Percentiles rank a stretch among this genome's conserved stretches.
These are phyloP conservation scores for Saksenaea oblongispora DNA, from an alignment of 371 early-diverging fungal genomes.

Conservation along the genomic window DNA sequence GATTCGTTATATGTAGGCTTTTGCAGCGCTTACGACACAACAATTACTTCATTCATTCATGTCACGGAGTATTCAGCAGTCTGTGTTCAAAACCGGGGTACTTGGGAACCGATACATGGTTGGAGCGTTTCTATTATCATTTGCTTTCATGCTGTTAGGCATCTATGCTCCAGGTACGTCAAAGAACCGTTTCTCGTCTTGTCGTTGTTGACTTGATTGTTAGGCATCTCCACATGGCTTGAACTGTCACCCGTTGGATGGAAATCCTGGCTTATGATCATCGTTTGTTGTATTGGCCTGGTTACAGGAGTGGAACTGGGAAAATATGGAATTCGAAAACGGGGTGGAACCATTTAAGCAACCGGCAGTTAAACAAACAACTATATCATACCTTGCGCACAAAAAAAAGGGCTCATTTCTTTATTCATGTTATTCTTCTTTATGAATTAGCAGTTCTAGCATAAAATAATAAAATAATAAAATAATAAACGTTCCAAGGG, in stretches of 20 bases:
- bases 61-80: constrained; percentile 67
- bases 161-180: constrained; percentile 67
- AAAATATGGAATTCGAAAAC: constrained; percentile 54
- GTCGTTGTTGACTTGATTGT: background rate
- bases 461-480: too few relatives aligned
- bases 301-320: constrained; percentile 68
- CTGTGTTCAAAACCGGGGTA: constrained; percentile 74
- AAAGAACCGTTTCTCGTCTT: background rate
- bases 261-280: constrained; percentile 77
- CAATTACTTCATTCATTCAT: constrained; percentile 83
- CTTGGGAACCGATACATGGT: constrained; percentile 79
- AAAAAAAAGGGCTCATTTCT: too few relatives aligned
- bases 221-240: constrained; percentile 57
- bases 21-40: constrained; percentile 72
- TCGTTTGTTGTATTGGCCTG: constrained; percentile 68
- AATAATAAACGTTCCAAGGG: too few relatives aligned
- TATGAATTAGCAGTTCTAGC: too few relatives aligned
- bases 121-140: constrained; percentile 63
- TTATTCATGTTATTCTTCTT: too few relatives aligned
- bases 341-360: background rate
- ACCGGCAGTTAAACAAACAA: too few relatives aligned
- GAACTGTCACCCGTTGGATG: constrained; percentile 65
- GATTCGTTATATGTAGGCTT: constrained; percentile 48
- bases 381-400: too few relatives aligned
- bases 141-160: constrained; percentile 68